Evolutionary conservation across 2,329 filamentous ascomycete genomes (phyloP), one percentile per base, ranked within the genome.

Genomic region (Stagonosporopsis chrysanthemi): DNA sequence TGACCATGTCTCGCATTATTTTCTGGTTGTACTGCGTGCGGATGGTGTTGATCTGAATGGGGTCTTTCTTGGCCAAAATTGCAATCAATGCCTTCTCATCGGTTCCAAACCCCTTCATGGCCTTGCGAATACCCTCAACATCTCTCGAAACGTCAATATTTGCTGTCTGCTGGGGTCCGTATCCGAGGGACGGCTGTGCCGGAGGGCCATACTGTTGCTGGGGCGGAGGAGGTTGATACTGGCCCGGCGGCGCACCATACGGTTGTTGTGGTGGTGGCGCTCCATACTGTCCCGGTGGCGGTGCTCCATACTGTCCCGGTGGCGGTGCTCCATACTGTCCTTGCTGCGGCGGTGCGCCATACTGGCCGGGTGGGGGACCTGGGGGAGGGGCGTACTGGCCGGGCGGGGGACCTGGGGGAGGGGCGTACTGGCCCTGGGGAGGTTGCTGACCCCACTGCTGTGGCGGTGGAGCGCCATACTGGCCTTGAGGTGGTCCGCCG

Each of bases 41-140:
- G 49, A 86, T 79, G 6, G 72, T 72, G 44, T 88, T 85, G 61
- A 95, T 84, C 73, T 96, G 90, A 4, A 92, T 80, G 1, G 93
- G 90, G 62, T 96, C 91, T 61, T 92, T 88, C 64, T 83, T 85
- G 2, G 89, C 80, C 8, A 98, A 80, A 3, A 88, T 80, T 2
- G 81, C 80, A 62, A 96, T 93, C 15, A 98, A 80, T 0, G 84
- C 77, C 68, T 87, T 89, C 75, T 97, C 93, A 69, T 98, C 87
- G 0, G 93, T 97, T 31, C 93, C 94, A 61, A 97, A 91, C 0
- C 92, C 92, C 77, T 96, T 97, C 92, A 97, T 97, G 2, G 94
- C 91, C 65, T 84, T 84, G 50, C 91, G 86, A 22, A 96, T 80
- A 4, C 82, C 85, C 55, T 92, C 85, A 0, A 91, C 90, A 66